Conservation (phyloP, 345 rosid species). For the Gossypium arboreum region DNA sequence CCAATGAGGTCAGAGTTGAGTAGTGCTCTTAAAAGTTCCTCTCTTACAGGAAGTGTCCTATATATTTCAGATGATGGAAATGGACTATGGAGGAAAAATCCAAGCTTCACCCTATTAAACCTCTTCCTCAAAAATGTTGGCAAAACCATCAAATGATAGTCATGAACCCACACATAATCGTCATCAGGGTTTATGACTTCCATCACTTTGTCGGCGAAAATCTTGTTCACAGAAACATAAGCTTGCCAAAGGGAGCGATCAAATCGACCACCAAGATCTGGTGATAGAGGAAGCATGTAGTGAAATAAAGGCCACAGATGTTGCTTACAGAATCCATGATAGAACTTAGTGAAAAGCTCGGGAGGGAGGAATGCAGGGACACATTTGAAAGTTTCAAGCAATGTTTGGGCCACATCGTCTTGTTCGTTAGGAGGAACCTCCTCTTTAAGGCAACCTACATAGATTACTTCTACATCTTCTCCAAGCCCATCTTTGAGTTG, state of each 20-base stretch:
- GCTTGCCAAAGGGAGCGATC: constrained; percentile 92
- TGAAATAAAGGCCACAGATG: constrained; percentile 92
- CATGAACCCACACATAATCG: not conserved
- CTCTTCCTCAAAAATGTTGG: constrained; percentile 8
- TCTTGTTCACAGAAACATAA: constrained; percentile 50
- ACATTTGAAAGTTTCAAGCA: constrained; percentile 85
- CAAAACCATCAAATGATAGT: not conserved
- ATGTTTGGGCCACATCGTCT: constrained; percentile 40
- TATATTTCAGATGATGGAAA: constrained; percentile 2
- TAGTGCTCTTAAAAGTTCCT: constrained; percentile 35
- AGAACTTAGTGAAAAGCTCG: constrained; percentile 67
- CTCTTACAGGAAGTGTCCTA: constrained; percentile 11
- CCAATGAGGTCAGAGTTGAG: constrained; percentile 72
- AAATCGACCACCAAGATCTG: constrained; percentile 85
- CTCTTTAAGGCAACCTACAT: constrained; percentile 83
- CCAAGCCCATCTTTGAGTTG: constrained; percentile 95
- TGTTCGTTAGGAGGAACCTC: constrained; percentile 58
- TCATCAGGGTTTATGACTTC: not conserved
- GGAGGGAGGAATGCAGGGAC: constrained; percentile 87
- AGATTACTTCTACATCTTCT: constrained; percentile 80
- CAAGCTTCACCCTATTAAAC: constrained; percentile 9
- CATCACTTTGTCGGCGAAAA: not conserved
- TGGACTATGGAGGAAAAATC: not conserved
- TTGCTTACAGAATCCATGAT: constrained; percentile 93
- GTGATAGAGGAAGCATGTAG: constrained; percentile 88